Conservation (phyloP, 2,329 filamentous ascomycete genomes). For the Claviceps pusilla region DNA sequence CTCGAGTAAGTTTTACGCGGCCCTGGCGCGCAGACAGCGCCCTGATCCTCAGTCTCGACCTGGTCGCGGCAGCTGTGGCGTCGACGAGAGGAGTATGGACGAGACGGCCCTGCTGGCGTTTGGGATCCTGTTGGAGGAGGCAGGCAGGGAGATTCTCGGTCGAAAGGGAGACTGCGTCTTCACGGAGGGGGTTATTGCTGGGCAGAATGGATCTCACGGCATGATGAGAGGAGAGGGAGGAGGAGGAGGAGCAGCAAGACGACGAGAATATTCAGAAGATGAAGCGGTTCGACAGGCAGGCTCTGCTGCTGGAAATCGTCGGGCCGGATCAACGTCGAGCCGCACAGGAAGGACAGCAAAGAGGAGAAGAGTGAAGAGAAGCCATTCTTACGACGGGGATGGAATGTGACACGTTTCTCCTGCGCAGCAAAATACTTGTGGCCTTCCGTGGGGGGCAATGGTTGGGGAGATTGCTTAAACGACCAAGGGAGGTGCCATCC, state of each 20-base stretch:
- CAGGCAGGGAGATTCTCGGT: conserved; percentile 44
- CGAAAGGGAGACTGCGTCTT: conserved; percentile 56
- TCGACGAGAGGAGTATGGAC: conserved; percentile 52
- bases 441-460: too few species aligned
- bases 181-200: conserved; percentile 34
- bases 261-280: conserved; percentile 3
- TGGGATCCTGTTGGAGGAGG: conserved; percentile 62
- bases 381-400: not conserved
- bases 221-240: not conserved
- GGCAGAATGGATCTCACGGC: not conserved
- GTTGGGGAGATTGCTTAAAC: not conserved
- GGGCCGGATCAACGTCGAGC: conserved; percentile 8
- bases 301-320: conserved; percentile 12
- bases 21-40: conserved; percentile 15
- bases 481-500: not conserved
- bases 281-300: conserved; percentile 6
- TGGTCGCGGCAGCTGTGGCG: conserved; percentile 11
- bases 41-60: conserved; percentile 1
- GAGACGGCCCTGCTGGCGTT: conserved; percentile 64
- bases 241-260: not conserved
- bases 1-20: conserved; percentile 49
- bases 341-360: conserved; percentile 13
- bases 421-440: not conserved
- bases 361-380: conserved; percentile 16
- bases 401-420: not conserved